Evolutionary conservation across 208 protist genomes (phyloP).

Genomic region (Lotmaria passim): DNA sequence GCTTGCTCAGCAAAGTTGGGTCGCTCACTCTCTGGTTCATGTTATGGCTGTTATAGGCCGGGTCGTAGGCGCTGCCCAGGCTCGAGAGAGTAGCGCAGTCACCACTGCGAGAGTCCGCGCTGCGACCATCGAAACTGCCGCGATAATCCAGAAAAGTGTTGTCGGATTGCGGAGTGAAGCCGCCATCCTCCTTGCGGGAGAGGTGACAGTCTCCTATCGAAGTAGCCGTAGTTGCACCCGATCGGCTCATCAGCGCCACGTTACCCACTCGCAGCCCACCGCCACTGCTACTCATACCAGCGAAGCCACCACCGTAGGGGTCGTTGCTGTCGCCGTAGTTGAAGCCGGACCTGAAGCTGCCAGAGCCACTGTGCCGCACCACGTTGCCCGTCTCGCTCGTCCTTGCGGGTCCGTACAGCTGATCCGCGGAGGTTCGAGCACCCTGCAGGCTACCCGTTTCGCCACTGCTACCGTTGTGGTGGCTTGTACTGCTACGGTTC

Average conservation of each 20-base stretch:
- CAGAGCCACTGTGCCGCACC: slow-evolving; percentile 1
- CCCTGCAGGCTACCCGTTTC: neutral
- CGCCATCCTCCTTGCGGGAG: slow-evolving; percentile 36
- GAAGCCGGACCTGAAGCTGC: neutral
- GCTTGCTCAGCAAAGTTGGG: neutral
- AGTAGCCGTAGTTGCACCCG: slow-evolving; percentile 22
- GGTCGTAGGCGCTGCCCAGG: neutral
- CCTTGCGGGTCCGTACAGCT: neutral
- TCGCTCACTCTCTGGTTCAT: neutral
- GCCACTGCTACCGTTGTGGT: neutral
- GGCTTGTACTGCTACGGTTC: too few species aligned
- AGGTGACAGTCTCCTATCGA: slow-evolving; percentile 34
- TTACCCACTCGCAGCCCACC: neutral
- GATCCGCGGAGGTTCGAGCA: too few species aligned
- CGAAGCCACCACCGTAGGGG: slow-evolving; percentile 1
- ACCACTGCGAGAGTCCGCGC: slow-evolving; percentile 1
- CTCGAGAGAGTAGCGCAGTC: neutral
- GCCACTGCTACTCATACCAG: neutral
- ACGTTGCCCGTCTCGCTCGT: neutral
- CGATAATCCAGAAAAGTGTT: slow-evolving; percentile 2
- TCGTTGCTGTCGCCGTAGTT: neutral
- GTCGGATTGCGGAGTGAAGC: slow-evolving; percentile 9
- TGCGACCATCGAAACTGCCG: slow-evolving; percentile 3
- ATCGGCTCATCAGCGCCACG: neutral
- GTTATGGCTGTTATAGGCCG: slow-evolving; percentile 3